These are phyloP conservation scores for Lophiotrema nucula DNA, from an alignment of 495 filamentous ascomycete species.

Conservation along the genomic window DNA sequence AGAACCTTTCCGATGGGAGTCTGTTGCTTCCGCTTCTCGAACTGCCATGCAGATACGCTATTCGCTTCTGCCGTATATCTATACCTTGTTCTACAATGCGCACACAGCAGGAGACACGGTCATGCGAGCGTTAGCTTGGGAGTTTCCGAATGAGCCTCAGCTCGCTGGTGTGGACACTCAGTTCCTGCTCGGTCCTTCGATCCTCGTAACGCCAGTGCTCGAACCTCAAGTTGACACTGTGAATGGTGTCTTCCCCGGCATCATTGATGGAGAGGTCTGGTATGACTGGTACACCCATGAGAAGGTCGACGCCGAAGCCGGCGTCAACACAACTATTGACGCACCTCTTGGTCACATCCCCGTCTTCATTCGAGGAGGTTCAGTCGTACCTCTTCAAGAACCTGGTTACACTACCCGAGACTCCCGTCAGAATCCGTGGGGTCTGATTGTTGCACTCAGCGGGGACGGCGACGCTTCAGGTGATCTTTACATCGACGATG, in stretches of 20 bases:
- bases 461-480: slow-evolving; percentile 60
- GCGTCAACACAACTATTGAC: slow-evolving; percentile 68
- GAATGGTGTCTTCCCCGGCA: slow-evolving; percentile 75
- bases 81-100: slow-evolving; percentile 73
- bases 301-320: slow-evolving; percentile 52
- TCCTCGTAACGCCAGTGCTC: slow-evolving; percentile 74
- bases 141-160: slow-evolving; percentile 74
- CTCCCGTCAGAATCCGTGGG: slow-evolving; percentile 66
- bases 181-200: slow-evolving; percentile 70
- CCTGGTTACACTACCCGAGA: slow-evolving; percentile 67
- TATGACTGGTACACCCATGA: slow-evolving; percentile 80
- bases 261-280: slow-evolving; percentile 62
- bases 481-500: slow-evolving; percentile 78
- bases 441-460: slow-evolving; percentile 63
- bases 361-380: slow-evolving; percentile 70
- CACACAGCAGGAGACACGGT: slow-evolving; percentile 69
- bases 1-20: slow-evolving; percentile 74
- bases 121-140: slow-evolving; percentile 80
- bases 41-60: slow-evolving; percentile 75
- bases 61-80: slow-evolving; percentile 72
- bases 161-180: slow-evolving; percentile 68
- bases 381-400: slow-evolving; percentile 68
- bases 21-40: slow-evolving; percentile 64
- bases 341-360: slow-evolving; percentile 80
- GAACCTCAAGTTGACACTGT: slow-evolving; percentile 63